Percentiles rank a stretch among this genome's conserved stretches.
Evolutionary conservation across 306 rosid genomes (phyloP).

Genomic region (Trifolium repens): DNA sequence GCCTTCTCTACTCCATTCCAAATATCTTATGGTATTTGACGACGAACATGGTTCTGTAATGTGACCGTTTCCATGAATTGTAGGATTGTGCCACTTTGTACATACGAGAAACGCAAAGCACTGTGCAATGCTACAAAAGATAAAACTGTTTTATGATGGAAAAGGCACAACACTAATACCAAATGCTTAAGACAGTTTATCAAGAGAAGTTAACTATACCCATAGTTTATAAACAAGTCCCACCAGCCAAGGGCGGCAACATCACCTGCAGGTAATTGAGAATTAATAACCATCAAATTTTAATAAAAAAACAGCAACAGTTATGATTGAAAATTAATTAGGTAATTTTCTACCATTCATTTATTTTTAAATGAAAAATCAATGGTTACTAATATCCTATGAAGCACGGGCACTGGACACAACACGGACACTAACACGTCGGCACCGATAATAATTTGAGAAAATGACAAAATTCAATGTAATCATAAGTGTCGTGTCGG

Average conservation of each 20-base stretch:
- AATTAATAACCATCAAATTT: neutral
- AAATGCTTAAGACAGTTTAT: slow-evolving; percentile 28
- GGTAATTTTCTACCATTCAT: neutral
- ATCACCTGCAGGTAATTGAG: slow-evolving; percentile 67
- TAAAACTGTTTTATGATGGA: slow-evolving; percentile 33
- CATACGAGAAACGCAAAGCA: slow-evolving; percentile 96
- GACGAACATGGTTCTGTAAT: slow-evolving; percentile 67
- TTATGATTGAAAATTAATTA: neutral
- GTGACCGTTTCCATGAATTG: slow-evolving; percentile 72
- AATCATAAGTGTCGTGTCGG: too few relatives aligned
- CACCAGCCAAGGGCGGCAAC: slow-evolving; percentile 94
- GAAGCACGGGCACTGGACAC: too few relatives aligned
- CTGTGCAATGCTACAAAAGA: slow-evolving; percentile 85
- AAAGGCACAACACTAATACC: slow-evolving; percentile 20
- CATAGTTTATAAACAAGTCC: slow-evolving; percentile 90
- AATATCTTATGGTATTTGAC: slow-evolving; percentile 62
- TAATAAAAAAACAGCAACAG: neutral
- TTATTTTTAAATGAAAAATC: too few relatives aligned
- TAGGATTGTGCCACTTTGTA: slow-evolving; percentile 95
- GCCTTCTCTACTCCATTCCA: slow-evolving; percentile 78
- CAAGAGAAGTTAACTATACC: slow-evolving; percentile 55
- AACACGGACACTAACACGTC: too few relatives aligned
- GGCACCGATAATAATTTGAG: too few relatives aligned
- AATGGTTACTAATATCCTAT: too few relatives aligned
- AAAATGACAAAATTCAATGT: too few relatives aligned